Conservation (phyloP, 2,329 filamentous ascomycete species). For the Lachnellula hyalina region DNA sequence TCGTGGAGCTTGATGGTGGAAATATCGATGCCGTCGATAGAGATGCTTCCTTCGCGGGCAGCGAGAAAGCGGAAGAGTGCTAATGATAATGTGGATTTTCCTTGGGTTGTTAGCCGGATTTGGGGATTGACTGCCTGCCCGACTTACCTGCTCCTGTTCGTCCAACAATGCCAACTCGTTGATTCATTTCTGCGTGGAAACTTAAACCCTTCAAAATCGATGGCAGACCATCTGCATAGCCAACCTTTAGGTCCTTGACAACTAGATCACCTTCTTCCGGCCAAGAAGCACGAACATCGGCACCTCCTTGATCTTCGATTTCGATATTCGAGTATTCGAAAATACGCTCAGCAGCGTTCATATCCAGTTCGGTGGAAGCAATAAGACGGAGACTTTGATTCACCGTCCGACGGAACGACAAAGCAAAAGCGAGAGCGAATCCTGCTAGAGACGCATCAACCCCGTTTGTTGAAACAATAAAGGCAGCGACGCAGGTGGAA, state of each 20-base stretch:
- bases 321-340: constrained; percentile 65
- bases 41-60: constrained; percentile 36
- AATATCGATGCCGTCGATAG: constrained; percentile 29
- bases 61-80: constrained; percentile 24
- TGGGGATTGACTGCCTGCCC: too few species aligned
- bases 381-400: constrained; percentile 61
- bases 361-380: constrained; percentile 64
- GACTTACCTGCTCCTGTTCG: constrained; percentile 24
- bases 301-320: constrained; percentile 58
- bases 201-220: constrained; percentile 63
- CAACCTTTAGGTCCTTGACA: constrained; percentile 64
- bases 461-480: constrained; percentile 53
- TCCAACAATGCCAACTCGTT: constrained; percentile 36
- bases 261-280: constrained; percentile 67
- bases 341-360: constrained; percentile 71
- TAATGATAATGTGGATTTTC: constrained; percentile 24
- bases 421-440: constrained; percentile 67
- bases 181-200: constrained; percentile 58
- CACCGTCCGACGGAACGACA: constrained; percentile 60
- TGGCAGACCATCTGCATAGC: constrained; percentile 65
- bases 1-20: constrained; percentile 28
- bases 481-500: constrained; percentile 54
- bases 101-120: too few species aligned
- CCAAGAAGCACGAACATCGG: constrained; percentile 62
- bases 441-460: constrained; percentile 67